phyloP scores from a whole-genome alignment of 108 stramenopile genomes.

The Skeletonema menzelii region DNA sequence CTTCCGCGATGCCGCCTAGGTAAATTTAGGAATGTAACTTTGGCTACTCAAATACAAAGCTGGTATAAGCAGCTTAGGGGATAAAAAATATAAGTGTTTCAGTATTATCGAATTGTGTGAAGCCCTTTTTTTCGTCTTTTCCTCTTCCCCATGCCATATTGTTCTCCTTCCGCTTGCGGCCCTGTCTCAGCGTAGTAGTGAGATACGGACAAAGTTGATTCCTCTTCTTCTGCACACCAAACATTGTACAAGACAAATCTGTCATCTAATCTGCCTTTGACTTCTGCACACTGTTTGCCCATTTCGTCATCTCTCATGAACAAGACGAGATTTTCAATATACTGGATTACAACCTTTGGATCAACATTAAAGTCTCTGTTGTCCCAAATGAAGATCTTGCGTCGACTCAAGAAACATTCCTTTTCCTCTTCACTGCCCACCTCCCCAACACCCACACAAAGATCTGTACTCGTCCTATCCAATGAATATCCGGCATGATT shows the following conservation, averaged over 20 bases:
- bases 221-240: conserved; percentile 13
- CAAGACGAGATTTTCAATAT: conserved; percentile 32
- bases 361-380: conserved; percentile 35
- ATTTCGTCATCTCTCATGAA: background rate
- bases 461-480: conserved; percentile 29
- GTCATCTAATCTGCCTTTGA: conserved; percentile 19
- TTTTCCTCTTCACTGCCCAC: conserved; percentile 20
- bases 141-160: background rate
- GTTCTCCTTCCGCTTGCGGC: background rate
- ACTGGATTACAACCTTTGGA: conserved; percentile 18
- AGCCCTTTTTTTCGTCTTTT: background rate
- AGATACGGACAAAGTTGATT: background rate
- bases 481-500: conserved; percentile 48
- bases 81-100: background rate
- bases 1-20: conserved; percentile 89
- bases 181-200: background rate
- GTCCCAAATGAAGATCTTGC: conserved; percentile 38
- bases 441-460: conserved; percentile 25
- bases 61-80: background rate
- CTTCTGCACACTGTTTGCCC: conserved; percentile 10
- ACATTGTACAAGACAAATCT: conserved; percentile 40
- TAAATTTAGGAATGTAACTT: conserved; percentile 22
- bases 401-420: conserved; percentile 24
- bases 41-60: background rate
- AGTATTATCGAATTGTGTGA: background rate